Evolutionary conservation across 208 protist species (phyloP).

Genomic region (Naegleria gruberi): DNA sequence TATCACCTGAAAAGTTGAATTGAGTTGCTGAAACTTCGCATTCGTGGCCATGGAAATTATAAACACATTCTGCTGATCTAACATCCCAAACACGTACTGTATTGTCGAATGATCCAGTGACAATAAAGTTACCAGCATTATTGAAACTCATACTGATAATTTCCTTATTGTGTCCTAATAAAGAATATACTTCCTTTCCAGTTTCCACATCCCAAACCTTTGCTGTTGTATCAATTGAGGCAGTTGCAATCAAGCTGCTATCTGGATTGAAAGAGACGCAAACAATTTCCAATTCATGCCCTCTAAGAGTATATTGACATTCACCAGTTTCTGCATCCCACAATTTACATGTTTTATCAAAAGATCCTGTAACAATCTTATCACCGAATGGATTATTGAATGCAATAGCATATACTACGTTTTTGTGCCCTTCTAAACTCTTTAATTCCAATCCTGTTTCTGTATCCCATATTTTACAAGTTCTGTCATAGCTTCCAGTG

Average conservation of each 20-base stretch:
- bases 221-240: conserved; percentile 87
- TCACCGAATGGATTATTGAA: conserved; percentile 90
- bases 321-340: conserved; percentile 78
- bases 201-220: conserved; percentile 84
- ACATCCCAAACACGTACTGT: conserved; percentile 86
- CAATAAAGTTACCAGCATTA: conserved; percentile 65
- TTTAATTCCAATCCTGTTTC: conserved; percentile 75
- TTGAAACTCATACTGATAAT: conserved; percentile 85
- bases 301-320: conserved; percentile 72
- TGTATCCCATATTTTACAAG: conserved; percentile 89
- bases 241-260: conserved; percentile 74
- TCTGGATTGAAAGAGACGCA: conserved; percentile 85
- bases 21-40: conserved; percentile 82
- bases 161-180: conserved; percentile 82
- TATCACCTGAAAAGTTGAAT: conserved; percentile 81
- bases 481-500: conserved; percentile 86
- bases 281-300: conserved; percentile 87
- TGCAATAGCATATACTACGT: conserved; percentile 87
- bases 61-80: conserved; percentile 61
- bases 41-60: conserved; percentile 76
- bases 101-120: conserved; percentile 86
- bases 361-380: conserved; percentile 84
- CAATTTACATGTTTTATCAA: conserved; percentile 90
- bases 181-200: conserved; percentile 68
- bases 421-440: conserved; percentile 83